Conservation (phyloP, 2,329 filamentous ascomycete species). For the Colletotrichum agaves region DNA sequence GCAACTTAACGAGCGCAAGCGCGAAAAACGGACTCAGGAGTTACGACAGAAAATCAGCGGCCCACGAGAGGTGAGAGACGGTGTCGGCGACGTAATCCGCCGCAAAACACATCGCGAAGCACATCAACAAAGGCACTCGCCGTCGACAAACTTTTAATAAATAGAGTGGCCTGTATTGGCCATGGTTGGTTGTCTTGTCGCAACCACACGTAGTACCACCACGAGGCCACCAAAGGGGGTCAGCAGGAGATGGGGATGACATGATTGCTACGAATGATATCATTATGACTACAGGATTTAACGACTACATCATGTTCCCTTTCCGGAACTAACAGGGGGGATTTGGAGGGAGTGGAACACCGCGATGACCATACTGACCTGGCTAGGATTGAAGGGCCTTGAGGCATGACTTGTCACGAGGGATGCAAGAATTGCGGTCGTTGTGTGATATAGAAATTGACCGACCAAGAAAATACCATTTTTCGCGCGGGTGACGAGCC, state of each 20-base stretch:
- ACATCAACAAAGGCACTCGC: constrained; percentile 32
- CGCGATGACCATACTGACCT: constrained; percentile 20
- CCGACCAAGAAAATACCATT: constrained; percentile 34
- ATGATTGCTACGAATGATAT: constrained; percentile 28
- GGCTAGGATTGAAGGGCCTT: neutral
- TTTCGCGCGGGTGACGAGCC: constrained; percentile 1
- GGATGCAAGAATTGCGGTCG: constrained; percentile 8
- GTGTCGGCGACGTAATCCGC: constrained; percentile 66
- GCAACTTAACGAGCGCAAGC: constrained; percentile 66
- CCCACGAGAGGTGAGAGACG: constrained; percentile 67
- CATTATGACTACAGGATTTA: constrained; percentile 35
- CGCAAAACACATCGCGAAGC: constrained; percentile 52
- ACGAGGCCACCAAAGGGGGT: neutral
- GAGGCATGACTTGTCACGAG: constrained; percentile 21
- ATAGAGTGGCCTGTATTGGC: neutral
- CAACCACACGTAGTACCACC: constrained; percentile 4
- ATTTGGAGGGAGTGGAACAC: constrained; percentile 7
- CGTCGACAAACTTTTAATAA: constrained; percentile 35
- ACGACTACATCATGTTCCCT: constrained; percentile 25
- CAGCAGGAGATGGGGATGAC: neutral
- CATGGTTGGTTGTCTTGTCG: neutral
- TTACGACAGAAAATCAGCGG: constrained; percentile 70
- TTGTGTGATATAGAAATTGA: constrained; percentile 36
- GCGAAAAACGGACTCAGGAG: constrained; percentile 68
- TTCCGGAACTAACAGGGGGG: constrained; percentile 1